Base-by-base conservation (phyloP, 2,329 filamentous ascomycete species). In the Incumbomyces lentus region DNA sequence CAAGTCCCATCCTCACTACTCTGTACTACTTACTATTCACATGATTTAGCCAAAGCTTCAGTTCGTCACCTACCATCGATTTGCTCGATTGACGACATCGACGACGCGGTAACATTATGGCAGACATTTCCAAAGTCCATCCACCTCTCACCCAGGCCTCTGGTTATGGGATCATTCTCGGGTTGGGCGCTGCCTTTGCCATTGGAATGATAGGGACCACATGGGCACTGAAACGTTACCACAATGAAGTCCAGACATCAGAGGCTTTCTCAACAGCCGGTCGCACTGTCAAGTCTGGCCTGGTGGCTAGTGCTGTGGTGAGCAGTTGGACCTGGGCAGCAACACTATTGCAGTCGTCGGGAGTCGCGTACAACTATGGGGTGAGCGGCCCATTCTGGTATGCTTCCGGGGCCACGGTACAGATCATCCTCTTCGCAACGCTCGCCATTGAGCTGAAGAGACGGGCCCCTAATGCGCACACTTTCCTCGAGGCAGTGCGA, bases 241-340 rank as follows among this genome's bases (percentile, higher is more conserved):
- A 82, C 58, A 73, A 81, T 70, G 87, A 69, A 60, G 70, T 89
- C 2, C 87, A 94, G 63, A 95, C 89, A 0, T 89, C 84, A 0
- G 88, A 95, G 68, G 92, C 88, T 78, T 95, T 95, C 72, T 88
- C 77, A 53, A 94, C 88, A 0, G 88, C 88, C 41, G 87, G 87
- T 14, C 75, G 89, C 51, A 88, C 85, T 1, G 86, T 95, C 55
- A 95, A 94, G 62, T 88, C 86, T 7, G 89, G 88, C 36, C 73
- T 95, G 12, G 86, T 94, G 1, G 85, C 86, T 10, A 85, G 86
- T 4, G 88, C 87, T 13, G 88, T 95, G n/a, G 86, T 94, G 2
- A 89, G 84, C 13, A 88, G 83, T 4, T 95, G 89, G 88, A 94
- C 88, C 0, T 94, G 87, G 87, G 87, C 86, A 0, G 87, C 86